phyloP scores from a whole-genome alignment of 129 eudicot genomes.

The Rutidosis leptorrhynchoides region DNA sequence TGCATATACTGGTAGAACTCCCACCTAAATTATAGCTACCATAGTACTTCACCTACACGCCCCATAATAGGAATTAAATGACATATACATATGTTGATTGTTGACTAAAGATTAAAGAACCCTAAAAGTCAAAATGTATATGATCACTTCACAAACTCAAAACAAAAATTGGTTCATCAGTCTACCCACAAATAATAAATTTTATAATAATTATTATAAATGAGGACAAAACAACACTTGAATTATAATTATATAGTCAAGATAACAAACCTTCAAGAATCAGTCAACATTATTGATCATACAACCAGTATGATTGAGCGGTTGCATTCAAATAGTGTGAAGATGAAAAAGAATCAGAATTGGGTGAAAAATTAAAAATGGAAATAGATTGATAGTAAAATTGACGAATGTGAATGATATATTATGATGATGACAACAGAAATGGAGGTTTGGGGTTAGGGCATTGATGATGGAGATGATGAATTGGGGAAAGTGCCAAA shows the following conservation, averaged over 20 bases:
- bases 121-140: slow-evolving; percentile 22
- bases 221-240: slow-evolving; percentile 12
- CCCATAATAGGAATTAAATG: not conserved
- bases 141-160: slow-evolving; percentile 34
- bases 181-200: slow-evolving; percentile 37
- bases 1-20: slow-evolving; percentile 32
- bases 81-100: not conserved
- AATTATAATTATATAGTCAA: not conserved
- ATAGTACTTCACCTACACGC: slow-evolving; percentile 4
- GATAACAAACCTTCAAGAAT: slow-evolving; percentile 31
- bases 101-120: slow-evolving; percentile 17
- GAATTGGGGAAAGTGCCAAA: slow-evolving; percentile 21
- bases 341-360: slow-evolving; percentile 18
- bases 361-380: slow-evolving; percentile 14
- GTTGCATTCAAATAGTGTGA: not conserved
- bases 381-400: not conserved
- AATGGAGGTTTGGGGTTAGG: slow-evolving; percentile 20
- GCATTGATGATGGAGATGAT: slow-evolving; percentile 26
- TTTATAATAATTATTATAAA: not conserved
- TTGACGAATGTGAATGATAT: slow-evolving; percentile 14
- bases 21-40: slow-evolving; percentile 47
- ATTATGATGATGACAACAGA: slow-evolving; percentile 3
- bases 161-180: slow-evolving; percentile 51
- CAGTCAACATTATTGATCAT: slow-evolving; percentile 19
- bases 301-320: slow-evolving; percentile 1